Conservation (phyloP, 1,284 basidiomycete species). For the Cryptococcus depauperatus region DNA sequence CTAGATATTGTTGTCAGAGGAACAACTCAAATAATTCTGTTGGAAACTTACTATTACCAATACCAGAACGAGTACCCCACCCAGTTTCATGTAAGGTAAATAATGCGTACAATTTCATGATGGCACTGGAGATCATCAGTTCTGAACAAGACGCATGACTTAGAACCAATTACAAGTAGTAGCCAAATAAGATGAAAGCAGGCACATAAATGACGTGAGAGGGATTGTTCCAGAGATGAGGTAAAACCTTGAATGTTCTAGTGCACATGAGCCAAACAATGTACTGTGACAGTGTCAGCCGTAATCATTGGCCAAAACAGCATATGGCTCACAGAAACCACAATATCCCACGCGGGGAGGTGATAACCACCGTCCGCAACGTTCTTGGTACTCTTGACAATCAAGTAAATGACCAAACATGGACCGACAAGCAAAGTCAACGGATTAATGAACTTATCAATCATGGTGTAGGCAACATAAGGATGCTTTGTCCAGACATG, state of each 20-base stretch:
- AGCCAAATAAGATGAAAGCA: constrained; percentile 83
- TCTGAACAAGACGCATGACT: not conserved
- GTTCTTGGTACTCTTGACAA: constrained; percentile 67
- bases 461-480: constrained; percentile 86
- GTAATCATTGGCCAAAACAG: not conserved
- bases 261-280: constrained; percentile 73
- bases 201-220: constrained; percentile 80
- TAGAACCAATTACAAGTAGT: constrained; percentile 48
- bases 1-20: not conserved
- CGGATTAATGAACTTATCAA: constrained; percentile 86
- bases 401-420: constrained; percentile 62
- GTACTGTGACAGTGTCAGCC: constrained; percentile 49
- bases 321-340: constrained; percentile 46
- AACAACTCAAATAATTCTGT: not conserved
- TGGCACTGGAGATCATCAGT: constrained; percentile 53
- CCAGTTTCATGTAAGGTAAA: constrained; percentile 79
- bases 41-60: constrained; percentile 56
- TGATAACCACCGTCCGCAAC: constrained; percentile 70
- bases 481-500: constrained; percentile 81
- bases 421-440: constrained; percentile 78
- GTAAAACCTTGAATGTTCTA: constrained; percentile 75
- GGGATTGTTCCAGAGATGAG: constrained; percentile 77
- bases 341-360: constrained; percentile 79
- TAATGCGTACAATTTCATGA: constrained; percentile 79
- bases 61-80: constrained; percentile 84